Evolutionary conservation across 805 yeast genomes (phyloP), one percentile per base, ranked within the genome.

Genomic region (Suhomyces sp.): DNA sequence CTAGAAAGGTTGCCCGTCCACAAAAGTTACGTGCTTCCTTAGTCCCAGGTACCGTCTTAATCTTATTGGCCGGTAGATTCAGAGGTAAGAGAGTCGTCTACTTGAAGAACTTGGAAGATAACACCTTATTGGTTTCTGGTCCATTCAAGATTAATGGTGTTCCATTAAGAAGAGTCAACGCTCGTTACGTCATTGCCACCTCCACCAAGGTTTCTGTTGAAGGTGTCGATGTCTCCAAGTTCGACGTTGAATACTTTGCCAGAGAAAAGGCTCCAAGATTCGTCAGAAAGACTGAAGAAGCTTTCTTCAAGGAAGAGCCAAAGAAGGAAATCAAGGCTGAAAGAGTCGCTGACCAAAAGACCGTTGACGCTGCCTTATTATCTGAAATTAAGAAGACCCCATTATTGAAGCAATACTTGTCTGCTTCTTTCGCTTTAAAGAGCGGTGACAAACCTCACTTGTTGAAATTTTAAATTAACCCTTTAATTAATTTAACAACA

Each of bases 71-170:
- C 71, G 99, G 99, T 76, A 90, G 97, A 81, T 93, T 91, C 96
- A 89, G 99, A 81, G 99, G 99, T 78, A 94, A 93, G 89, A 92
- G 98, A 83, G 99, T 94, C 69, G 98, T 93, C 63, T 88, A 87
- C 87, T 86, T 93, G 77, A 93, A 93, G 87, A 80, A 87, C 78
- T 85, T 94, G 74, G 97, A 91, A 81, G 98, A 94, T 86, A 89
- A 90, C 90, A 93, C 97, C 62, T 82, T 93, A 70, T 87, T 93
- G 73, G 97, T 93, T 60, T 81, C 97, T 58, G 99, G 99, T 76
- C 99, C 99, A 71, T 94, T 93, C 96, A 93, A 94, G 86, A 89
- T 93, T 71, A 93, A 93, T 82, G 99, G 99, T 83, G 99, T 93
- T 66, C 98, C 99, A 77, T 84, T 93, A 78, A 91, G 98, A 87